Conservation (phyloP, 202 grass and related monocot genomes). For the Panicum virgatum region DNA sequence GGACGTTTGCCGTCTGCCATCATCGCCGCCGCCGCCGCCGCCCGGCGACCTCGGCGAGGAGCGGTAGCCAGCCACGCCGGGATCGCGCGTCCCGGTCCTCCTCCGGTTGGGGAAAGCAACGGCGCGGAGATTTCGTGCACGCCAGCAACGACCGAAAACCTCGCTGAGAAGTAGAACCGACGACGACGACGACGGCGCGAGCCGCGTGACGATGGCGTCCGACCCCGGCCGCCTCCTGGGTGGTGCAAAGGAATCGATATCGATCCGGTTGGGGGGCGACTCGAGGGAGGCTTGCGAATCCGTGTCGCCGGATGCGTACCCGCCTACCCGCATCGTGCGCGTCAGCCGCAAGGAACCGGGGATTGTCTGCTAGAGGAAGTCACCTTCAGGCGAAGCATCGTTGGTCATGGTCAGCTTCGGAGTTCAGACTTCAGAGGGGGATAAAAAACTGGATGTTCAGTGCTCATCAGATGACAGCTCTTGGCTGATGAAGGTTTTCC, state of each 20-base stretch:
- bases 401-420: neutral
- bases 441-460: neutral
- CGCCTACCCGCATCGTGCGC: neutral
- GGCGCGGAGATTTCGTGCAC: conserved; percentile 24
- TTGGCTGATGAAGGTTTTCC: neutral
- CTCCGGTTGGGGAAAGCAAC: neutral
- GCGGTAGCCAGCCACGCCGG: neutral
- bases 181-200: neutral
- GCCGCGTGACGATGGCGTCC: conserved; percentile 6
- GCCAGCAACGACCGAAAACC: conserved; percentile 2
- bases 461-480: neutral
- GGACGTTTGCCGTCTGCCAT: neutral
- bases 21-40: neutral
- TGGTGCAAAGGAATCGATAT: conserved; percentile 8
- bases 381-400: conserved; percentile 6
- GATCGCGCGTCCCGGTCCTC: neutral
- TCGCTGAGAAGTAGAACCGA: neutral
- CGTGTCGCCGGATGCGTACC: neutral
- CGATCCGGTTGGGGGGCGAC: neutral
- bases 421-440: neutral
- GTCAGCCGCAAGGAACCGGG: neutral
- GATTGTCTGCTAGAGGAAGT: neutral
- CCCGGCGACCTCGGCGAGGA: neutral
- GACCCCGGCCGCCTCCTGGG: neutral
- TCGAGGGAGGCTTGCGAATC: neutral